Evolutionary conservation across 768 basidiomycete genomes (phyloP).

Genomic region (Tylopilus sp.): DNA sequence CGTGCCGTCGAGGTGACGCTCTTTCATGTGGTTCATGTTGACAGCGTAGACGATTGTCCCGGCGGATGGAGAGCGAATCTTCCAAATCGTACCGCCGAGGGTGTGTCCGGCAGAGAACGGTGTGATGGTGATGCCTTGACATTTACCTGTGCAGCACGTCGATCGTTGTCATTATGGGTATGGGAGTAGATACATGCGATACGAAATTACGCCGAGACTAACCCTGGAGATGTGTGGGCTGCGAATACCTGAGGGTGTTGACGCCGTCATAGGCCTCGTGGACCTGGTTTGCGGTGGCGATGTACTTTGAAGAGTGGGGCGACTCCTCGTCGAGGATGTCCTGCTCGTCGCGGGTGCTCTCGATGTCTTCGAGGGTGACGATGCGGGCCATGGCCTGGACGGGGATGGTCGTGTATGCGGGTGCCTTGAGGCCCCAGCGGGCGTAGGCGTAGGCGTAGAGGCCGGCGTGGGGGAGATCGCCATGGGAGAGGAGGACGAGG

Average conservation of each 20-base stretch:
- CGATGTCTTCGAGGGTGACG: conserved; percentile 84
- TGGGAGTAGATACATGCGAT: conserved; percentile 3
- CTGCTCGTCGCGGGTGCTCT: conserved; percentile 74
- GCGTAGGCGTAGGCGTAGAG: conserved; percentile 92
- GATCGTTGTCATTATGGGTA: neutral
- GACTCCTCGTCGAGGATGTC: conserved; percentile 42
- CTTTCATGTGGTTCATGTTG: conserved; percentile 92
- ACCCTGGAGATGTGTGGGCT: conserved; percentile 95
- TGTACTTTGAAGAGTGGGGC: conserved; percentile 41
- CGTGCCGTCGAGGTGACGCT: conserved; percentile 93
- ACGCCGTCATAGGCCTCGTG: conserved; percentile 91
- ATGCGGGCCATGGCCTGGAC: conserved; percentile 95
- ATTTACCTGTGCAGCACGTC: conserved; percentile 57
- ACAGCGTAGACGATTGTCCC: conserved; percentile 96
- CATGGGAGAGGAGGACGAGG: conserved; percentile 92
- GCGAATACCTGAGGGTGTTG: conserved; percentile 90
- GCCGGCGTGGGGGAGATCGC: conserved; percentile 84
- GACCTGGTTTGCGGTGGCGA: conserved; percentile 80
- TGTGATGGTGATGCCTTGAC: conserved; percentile 89
- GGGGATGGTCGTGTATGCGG: conserved; percentile 91
- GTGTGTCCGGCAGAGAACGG: conserved; percentile 95
- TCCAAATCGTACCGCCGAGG: conserved; percentile 96
- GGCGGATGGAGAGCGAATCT: conserved; percentile 94
- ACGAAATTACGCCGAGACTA: conserved; percentile 19
- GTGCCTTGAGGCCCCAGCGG: conserved; percentile 82